A percentile compares a stretch with the other conserved stretches of the same genome.
Conservation (phyloP, 2,329 filamentous ascomycete species). For the Aspergillaceae sp. region DNA sequence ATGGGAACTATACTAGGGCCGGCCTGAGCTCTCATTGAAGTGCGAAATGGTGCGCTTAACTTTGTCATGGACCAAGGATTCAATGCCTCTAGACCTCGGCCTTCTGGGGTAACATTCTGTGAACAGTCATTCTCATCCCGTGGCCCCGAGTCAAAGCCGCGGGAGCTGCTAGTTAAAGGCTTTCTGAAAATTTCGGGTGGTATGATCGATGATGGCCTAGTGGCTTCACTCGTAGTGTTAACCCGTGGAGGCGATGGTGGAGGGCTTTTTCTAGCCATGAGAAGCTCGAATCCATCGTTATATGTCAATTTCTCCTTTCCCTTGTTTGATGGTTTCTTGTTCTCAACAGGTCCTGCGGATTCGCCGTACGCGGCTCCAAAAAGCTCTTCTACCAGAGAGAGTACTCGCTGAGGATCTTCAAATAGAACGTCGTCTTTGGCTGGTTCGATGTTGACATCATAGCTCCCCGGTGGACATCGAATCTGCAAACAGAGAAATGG, state of each 20-base stretch:
- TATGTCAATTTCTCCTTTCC: conserved; percentile 1
- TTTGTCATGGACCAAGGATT: conserved; percentile 33
- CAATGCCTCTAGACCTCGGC: conserved; percentile 9
- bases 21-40: not conserved
- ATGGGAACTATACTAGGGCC: not conserved
- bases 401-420: conserved; percentile 37
- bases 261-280: conserved; percentile 14
- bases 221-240: not conserved
- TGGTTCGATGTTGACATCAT: conserved; percentile 56
- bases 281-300: conserved; percentile 11
- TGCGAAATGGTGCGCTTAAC: conserved; percentile 14
- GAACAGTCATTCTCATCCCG: not conserved
- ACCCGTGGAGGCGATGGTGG: not conserved
- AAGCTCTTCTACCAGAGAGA: conserved; percentile 38
- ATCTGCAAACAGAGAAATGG: conserved; percentile 51
- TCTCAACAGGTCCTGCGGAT: not conserved
- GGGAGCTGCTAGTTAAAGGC: not conserved
- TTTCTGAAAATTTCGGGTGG: conserved; percentile 1
- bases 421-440: conserved; percentile 57
- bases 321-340: not conserved
- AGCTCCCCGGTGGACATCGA: conserved; percentile 44
- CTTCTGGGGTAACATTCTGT: not conserved
- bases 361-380: conserved; percentile 10
- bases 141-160: not conserved
- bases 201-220: not conserved